These are phyloP conservation scores for Saccharomyces kudriavzevii DNA, from an alignment of 805 yeast species.

Conservation along the genomic window DNA sequence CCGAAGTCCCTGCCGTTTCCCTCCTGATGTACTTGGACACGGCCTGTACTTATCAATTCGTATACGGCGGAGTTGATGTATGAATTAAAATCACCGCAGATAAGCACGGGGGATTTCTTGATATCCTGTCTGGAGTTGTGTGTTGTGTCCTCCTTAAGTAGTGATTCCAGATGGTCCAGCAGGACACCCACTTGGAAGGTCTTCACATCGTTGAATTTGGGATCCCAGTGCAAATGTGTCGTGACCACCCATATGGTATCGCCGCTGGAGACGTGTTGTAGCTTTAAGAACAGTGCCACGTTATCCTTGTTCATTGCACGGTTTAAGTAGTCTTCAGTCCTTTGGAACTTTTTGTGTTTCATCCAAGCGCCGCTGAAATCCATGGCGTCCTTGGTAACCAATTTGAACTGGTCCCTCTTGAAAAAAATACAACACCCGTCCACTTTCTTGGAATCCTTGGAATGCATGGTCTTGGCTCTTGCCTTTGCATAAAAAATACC, in stretches of 20 bases:
- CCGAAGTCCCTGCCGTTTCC: slow-evolving; percentile 86
- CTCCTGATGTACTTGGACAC: slow-evolving; percentile 71
- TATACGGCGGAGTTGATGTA: slow-evolving; percentile 83
- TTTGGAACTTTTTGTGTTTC: slow-evolving; percentile 78
- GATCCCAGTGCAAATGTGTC: slow-evolving; percentile 98
- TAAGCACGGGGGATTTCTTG: slow-evolving; percentile 63
- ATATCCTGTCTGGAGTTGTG: slow-evolving; percentile 41
- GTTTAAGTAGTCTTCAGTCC: slow-evolving; percentile 89
- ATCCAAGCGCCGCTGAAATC: slow-evolving; percentile 80
- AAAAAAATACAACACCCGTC: slow-evolving; percentile 98
- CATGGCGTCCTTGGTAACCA: slow-evolving; percentile 61
- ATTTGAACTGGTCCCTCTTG: slow-evolving; percentile 57
- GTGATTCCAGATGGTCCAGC: slow-evolving; percentile 72
- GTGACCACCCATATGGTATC: slow-evolving; percentile 69
- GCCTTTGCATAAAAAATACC: slow-evolving; percentile 82
- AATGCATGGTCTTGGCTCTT: slow-evolving; percentile 83
- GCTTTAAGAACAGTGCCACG: slow-evolving; percentile 68
- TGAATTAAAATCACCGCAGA: slow-evolving; percentile 96
- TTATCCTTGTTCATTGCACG: slow-evolving; percentile 95
- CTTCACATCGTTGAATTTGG: slow-evolving; percentile 90
- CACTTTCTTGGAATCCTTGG: slow-evolving; percentile 74
- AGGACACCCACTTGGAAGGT: slow-evolving; percentile 90
- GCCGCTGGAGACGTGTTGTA: slow-evolving; percentile 67
- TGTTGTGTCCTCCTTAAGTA: slow-evolving; percentile 43
- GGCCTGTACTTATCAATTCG: slow-evolving; percentile 76